Conservation (phyloP, 441 rosid genomes). For the Adansonia grandidieri region DNA sequence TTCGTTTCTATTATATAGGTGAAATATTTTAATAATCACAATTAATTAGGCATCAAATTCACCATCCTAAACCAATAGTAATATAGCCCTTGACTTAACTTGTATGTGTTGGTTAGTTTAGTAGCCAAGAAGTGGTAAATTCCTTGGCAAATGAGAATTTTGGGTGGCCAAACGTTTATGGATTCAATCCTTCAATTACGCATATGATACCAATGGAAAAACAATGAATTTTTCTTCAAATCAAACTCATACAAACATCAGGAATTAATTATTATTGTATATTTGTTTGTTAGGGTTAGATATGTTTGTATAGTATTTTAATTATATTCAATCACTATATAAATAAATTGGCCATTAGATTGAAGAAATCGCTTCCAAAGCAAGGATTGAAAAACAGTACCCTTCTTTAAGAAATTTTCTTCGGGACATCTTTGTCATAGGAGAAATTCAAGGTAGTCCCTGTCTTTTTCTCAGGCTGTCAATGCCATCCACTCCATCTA, state of each 20-base stretch:
- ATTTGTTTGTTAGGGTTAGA: background rate
- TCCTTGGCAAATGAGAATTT: background rate
- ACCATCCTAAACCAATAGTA: background rate
- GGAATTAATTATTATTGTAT: background rate
- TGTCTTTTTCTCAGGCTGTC: conserved; percentile 33
- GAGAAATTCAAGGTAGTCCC: conserved; percentile 28
- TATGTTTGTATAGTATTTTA: background rate
- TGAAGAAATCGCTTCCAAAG: conserved; percentile 31
- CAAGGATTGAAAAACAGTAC: conserved; percentile 21
- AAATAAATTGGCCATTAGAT: conserved; percentile 6
- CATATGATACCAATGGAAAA: background rate
- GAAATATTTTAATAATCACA: background rate
- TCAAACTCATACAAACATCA: conserved; percentile 11
- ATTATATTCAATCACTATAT: background rate
- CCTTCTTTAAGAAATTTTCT: conserved; percentile 21
- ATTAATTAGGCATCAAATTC: background rate
- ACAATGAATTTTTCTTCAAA: background rate
- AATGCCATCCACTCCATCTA: conserved; percentile 28
- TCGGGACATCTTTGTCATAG: conserved; percentile 31
- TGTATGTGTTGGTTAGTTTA: background rate
- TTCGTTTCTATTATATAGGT: background rate
- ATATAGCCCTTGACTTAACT: background rate
- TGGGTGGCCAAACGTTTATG: conserved; percentile 25
- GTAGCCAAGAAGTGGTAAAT: background rate
- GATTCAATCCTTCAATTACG: conserved; percentile 5